Percentiles rank a stretch among this genome's conserved stretches.
Evolutionary conservation across 1,139 yeast species (phyloP).

Genomic region (Zygotorulaspora mrakii): DNA sequence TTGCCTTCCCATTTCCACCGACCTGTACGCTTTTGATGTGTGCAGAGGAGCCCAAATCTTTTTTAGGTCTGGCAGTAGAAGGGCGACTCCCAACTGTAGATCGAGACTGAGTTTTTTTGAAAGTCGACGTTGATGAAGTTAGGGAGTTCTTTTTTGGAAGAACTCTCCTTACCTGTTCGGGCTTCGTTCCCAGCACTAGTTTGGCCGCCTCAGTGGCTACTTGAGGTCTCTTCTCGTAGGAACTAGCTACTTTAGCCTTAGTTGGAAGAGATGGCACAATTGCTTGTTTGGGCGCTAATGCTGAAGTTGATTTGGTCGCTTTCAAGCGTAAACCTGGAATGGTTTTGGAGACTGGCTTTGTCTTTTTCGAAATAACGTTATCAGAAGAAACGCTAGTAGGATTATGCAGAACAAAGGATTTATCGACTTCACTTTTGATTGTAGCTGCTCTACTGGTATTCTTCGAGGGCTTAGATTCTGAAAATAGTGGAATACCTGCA

Average conservation of each 20-base stretch:
- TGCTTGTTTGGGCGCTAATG: constrained; percentile 7
- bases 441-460: too few relatives aligned
- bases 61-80: constrained; percentile 7
- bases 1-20: constrained; percentile 1
- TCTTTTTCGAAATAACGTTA: constrained; percentile 2
- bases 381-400: not conserved
- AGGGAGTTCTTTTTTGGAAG: constrained; percentile 4
- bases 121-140: not conserved
- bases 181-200: constrained; percentile 7
- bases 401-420: not conserved
- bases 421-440: not conserved
- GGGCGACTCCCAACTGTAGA: not conserved
- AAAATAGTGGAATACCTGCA: too few relatives aligned
- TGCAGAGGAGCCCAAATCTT: constrained; percentile 1
- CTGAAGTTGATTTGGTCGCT: constrained; percentile 14
- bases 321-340: constrained; percentile 3
- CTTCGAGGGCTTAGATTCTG: too few relatives aligned
- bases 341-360: constrained; percentile 1
- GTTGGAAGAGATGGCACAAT: constrained; percentile 6
- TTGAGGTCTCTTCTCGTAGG: constrained; percentile 3
- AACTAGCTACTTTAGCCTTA: not conserved
- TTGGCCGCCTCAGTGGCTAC: constrained; percentile 12
- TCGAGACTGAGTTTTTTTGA: not conserved
- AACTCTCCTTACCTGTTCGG: constrained; percentile 5
- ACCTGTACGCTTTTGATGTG: not conserved